Conservation (phyloP, 129 eudicot species). For the Tanacetum coccineum region DNA sequence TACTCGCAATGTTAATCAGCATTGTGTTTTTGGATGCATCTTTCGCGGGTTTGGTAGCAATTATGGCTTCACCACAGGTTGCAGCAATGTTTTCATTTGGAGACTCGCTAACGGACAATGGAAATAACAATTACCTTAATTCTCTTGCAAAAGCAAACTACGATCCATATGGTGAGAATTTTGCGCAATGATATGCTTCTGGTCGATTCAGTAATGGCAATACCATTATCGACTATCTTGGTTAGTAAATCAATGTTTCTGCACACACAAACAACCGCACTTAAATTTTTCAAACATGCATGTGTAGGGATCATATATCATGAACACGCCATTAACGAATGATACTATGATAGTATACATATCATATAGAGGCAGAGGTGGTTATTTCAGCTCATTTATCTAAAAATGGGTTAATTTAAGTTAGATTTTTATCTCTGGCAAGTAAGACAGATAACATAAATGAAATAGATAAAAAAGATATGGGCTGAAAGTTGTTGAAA, state of each 20-base stretch:
- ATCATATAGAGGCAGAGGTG: too few relatives aligned
- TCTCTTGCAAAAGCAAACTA: constrained; percentile 66
- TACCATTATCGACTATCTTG: constrained; percentile 51
- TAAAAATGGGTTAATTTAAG: too few relatives aligned
- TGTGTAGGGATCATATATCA: too few relatives aligned
- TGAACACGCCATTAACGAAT: too few relatives aligned
- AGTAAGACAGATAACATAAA: too few relatives aligned
- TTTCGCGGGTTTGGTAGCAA: background rate
- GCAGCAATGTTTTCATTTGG: constrained; percentile 69
- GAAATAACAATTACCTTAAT: constrained; percentile 62
- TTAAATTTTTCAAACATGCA: too few relatives aligned
- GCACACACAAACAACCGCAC: background rate
- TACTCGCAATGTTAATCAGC: constrained; percentile 16
- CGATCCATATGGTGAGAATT: constrained; percentile 66
- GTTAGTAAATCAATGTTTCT: constrained; percentile 22
- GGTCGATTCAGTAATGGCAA: constrained; percentile 78
- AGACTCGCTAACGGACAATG: constrained; percentile 63
- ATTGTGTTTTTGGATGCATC: constrained; percentile 9
- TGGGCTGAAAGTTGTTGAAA: too few relatives aligned
- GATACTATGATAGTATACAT: too few relatives aligned
- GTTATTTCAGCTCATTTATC: too few relatives aligned
- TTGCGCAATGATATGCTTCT: constrained; percentile 46
- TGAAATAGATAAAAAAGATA: too few relatives aligned
- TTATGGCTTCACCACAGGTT: constrained; percentile 8
- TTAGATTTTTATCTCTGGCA: too few relatives aligned